Evolutionary conservation across 2,329 filamentous ascomycete species (phyloP), one percentile per base, ranked within the genome.

Genomic region (Diaporthe velutina): DNA sequence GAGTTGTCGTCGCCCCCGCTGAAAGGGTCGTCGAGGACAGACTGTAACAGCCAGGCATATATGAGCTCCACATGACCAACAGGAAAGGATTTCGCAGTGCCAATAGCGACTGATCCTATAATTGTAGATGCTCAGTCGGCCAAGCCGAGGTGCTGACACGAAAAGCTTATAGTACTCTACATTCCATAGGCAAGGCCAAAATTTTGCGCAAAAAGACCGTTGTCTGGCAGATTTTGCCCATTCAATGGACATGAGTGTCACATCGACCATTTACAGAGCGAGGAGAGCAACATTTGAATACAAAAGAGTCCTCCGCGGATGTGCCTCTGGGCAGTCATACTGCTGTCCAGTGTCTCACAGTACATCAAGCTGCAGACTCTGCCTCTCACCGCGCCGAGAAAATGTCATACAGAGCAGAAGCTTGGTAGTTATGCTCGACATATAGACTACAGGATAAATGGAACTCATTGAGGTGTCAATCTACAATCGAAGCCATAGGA

Each of bases 1-100:
- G 86, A 86, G 78, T 87, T 86, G 66, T 84, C 84, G 60, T 86
- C 85, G n/a, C n/a, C n/a, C n/a, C n/a, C n/a, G n/a, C n/a, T n/a
- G n/a, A n/a, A n/a, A 33, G 40, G 60, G n/a, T 15, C 17, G 9
- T 50, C 25, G 6, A 33, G n/a, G 3, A n/a, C 19, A 1, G 72
- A 40, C 2, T 40, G 28, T 4, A 66, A 33, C 13, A 75, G 42
- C 38, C 55, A 25, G 19, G 67, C 58, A 12, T 71, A 33, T 30
- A 6, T 13, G 38, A 45, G 25, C 15, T 45, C 38, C 19, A 17
- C 22, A 9, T 13, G 5, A 30, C 13, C 8, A 19, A 17, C 13
- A 13, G 17, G 25, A 30, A 17, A 30, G 12, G 13, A 30, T 4
- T 15, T 17, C 50, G 25, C 50, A 17, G 52, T 30, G 19, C n/a